Conservation (phyloP, 1,284 basidiomycete genomes). For the Taiwanofungus camphoratus region DNA sequence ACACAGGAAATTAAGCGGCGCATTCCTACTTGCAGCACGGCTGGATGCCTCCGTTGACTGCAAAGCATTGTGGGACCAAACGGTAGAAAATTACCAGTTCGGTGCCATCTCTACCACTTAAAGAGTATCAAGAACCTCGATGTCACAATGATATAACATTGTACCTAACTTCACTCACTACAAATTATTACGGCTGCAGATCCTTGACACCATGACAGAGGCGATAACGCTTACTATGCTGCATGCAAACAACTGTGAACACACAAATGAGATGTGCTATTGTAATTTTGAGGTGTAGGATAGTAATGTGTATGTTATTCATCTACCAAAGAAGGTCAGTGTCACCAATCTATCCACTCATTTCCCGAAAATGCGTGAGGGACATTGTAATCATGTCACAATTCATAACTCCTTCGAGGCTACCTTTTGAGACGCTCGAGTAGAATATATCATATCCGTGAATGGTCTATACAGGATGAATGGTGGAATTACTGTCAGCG, state of each 20-base stretch:
- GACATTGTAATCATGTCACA: no score
- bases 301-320: no score
- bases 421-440: slow-evolving; percentile 35
- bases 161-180: no score
- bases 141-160: background rate
- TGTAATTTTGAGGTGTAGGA: no score
- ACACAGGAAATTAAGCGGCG: slow-evolving; percentile 84
- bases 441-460: slow-evolving; percentile 78
- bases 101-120: slow-evolving; percentile 1
- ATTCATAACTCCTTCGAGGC: slow-evolving; percentile 29
- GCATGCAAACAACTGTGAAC: no score
- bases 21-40: slow-evolving; percentile 87
- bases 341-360: no score
- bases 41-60: slow-evolving; percentile 78
- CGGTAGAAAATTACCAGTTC: slow-evolving; percentile 31
- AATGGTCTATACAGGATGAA: slow-evolving; percentile 68
- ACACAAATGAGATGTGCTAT: no score
- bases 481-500: background rate
- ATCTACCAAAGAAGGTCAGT: no score
- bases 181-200: no score
- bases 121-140: background rate
- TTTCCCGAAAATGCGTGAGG: no score
- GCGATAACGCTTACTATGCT: no score
- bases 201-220: no score
- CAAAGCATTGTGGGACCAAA: slow-evolving; percentile 67